These are phyloP conservation scores for Lipomyces starkeyi DNA, from an alignment of 805 yeast species.

Conservation along the genomic window DNA sequence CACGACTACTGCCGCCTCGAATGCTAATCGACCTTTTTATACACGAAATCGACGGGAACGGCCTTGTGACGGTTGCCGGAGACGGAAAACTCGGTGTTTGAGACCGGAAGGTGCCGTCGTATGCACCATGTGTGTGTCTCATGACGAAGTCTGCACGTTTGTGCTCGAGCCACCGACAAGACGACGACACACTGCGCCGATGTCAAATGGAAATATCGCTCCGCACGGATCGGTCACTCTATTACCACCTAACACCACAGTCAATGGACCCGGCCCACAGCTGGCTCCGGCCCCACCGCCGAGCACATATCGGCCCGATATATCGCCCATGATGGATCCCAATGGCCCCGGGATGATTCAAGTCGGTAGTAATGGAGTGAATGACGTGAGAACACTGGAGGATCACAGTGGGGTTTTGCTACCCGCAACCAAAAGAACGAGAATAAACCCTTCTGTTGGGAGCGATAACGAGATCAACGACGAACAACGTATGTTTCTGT, in stretches of 20 bases:
- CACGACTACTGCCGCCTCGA: not conserved
- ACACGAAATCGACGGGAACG: slow-evolving; percentile 43
- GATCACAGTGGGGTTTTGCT: slow-evolving; percentile 5
- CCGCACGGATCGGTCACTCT: not conserved
- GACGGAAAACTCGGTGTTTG: slow-evolving; percentile 48
- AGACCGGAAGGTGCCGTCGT: slow-evolving; percentile 38
- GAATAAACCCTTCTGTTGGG: not conserved
- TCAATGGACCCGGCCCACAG: not conserved
- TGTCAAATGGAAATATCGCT: not conserved
- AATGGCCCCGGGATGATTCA: not conserved
- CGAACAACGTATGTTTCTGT: slow-evolving; percentile 16
- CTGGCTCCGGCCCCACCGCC: slow-evolving; percentile 4
- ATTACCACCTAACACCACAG: not conserved
- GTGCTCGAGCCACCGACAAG: slow-evolving; percentile 42
- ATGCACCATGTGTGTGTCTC: slow-evolving; percentile 46
- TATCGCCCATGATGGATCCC: not conserved
- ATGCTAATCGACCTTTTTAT: slow-evolving; percentile 34
- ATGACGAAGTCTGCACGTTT: slow-evolving; percentile 45
- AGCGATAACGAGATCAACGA: slow-evolving; percentile 16
- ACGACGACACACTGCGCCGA: slow-evolving; percentile 17
- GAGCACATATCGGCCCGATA: not conserved
- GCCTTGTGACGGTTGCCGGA: slow-evolving; percentile 51
- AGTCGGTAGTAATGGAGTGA: not conserved
- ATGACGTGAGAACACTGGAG: slow-evolving; percentile 6
- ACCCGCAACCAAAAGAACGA: not conserved